Evolutionary conservation across 2,329 filamentous ascomycete species (phyloP), one percentile per base, ranked within the genome.

Genomic region (Aspergillus piperis): DNA sequence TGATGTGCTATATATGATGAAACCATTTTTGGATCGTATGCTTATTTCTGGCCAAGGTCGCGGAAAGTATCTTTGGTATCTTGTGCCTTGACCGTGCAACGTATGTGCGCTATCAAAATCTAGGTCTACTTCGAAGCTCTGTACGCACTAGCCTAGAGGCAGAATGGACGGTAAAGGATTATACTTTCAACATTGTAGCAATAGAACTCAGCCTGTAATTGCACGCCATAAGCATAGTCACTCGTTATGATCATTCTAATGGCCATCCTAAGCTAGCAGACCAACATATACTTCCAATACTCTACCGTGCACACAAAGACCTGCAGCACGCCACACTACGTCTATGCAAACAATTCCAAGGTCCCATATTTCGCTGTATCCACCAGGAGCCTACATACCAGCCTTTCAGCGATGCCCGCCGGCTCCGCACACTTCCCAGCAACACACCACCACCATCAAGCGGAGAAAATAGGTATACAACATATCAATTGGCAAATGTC

Each of bases 401-500:
- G 15, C 5, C 15, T 10, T 17, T 27, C 25, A 27, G 25, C 6
- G 8, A n/a, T 30, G 6, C 25, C 8, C 2, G 17, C 25, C 41
- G 11, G 11, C 11, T 11, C 32, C 10, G 32, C 32, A 8, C 6
- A 23, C 5, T 3, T 7, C 8, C 15, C 19, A 54, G n/a, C 17
- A 2, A 2, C 7, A n/a, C 47, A 17, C 32, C 27, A 21, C 17
- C 38, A 42, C 50, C 48, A 7, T 10, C 17, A 49, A 42, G 25
- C 25, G 25, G 30, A 57, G 30, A 51, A 51, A 10, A 8, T 75
- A 74, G 64, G 75, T 70, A 68, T 77, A 76, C 73, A 77, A 71
- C 69, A 75, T 73, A 69, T 74, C 65, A 68, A 73, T 75, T 74
- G 68, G 72, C 72, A 70, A 68, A 69, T 67, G 66, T 68, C 66